Evolutionary conservation across 129 eudicot genomes (phyloP).

Genomic region (Centaurea solstitialis): DNA sequence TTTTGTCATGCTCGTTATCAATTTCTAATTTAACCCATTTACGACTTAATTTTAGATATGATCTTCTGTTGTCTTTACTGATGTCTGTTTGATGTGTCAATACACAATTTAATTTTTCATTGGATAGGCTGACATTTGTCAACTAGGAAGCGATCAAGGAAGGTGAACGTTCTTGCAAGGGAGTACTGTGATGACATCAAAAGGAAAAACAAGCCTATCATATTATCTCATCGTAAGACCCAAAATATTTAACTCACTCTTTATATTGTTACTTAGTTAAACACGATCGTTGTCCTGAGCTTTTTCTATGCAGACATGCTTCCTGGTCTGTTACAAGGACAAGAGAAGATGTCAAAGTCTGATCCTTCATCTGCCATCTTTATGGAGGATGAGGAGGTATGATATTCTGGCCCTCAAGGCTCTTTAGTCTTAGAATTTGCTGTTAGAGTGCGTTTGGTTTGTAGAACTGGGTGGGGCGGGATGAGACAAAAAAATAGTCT

Average conservation of each 20-base stretch:
- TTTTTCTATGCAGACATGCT: slow-evolving; percentile 67
- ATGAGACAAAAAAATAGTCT: no score
- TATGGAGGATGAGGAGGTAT: slow-evolving; percentile 97
- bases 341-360: slow-evolving; percentile 91
- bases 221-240: slow-evolving; percentile 79
- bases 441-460: no score
- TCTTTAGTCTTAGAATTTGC: neutral
- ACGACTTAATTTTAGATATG: no score
- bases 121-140: slow-evolving; percentile 93
- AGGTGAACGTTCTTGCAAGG: slow-evolving; percentile 88
- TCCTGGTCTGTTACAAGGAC: slow-evolving; percentile 89
- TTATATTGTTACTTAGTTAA: neutral
- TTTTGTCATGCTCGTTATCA: no score
- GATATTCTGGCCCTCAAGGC: neutral
- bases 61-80: no score
- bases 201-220: slow-evolving; percentile 87
- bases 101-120: no score
- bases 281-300: neutral
- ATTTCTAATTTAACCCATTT: no score
- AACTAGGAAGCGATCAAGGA: slow-evolving; percentile 90
- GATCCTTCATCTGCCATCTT: slow-evolving; percentile 77
- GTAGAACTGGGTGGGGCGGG: no score
- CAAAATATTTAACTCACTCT: neutral
- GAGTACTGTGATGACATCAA: slow-evolving; percentile 87
- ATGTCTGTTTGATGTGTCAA: neutral